Evolutionary conservation across 2,329 filamentous ascomycete genomes (phyloP).

Genomic region (Colletotrichum viniferum): DNA sequence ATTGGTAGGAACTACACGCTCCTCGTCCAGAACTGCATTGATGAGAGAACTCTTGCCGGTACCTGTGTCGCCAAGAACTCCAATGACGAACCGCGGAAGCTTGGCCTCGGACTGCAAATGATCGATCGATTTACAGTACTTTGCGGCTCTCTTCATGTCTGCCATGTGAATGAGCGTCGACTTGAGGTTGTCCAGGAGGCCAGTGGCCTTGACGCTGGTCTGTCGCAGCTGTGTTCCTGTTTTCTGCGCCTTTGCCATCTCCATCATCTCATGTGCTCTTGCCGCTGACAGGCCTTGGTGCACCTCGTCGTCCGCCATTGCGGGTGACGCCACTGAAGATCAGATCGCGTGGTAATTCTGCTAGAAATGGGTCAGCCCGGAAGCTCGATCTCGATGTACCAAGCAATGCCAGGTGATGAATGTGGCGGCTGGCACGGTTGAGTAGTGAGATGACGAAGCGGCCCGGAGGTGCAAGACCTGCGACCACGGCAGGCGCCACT

Average conservation of each 20-base stretch:
- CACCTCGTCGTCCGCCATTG: not conserved
- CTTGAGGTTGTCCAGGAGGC: not conserved
- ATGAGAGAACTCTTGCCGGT: constrained; percentile 67
- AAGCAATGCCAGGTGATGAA: not conserved
- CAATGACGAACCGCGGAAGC: constrained; percentile 46
- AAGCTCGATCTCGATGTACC: not conserved
- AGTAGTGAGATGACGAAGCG: not conserved
- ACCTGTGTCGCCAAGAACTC: constrained; percentile 66
- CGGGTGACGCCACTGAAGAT: not conserved
- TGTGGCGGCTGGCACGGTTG: not conserved
- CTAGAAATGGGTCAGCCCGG: not conserved
- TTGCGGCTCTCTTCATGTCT: not conserved
- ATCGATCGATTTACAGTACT: not conserved
- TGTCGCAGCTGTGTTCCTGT: not conserved
- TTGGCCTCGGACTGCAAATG: constrained; percentile 31
- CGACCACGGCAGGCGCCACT: not conserved
- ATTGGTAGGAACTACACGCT: constrained; percentile 47
- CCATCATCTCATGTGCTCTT: not conserved
- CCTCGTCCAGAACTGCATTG: constrained; percentile 67
- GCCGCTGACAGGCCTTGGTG: not conserved
- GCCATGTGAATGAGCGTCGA: not conserved
- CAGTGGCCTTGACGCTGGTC: not conserved
- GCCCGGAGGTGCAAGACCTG: not conserved
- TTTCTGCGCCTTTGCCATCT: not conserved
- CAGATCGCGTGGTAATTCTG: not conserved